A percentile compares a stretch with the other conserved stretches of the same genome.
These are phyloP conservation scores for Fusarium sp. DNA, from an alignment of 2,329 filamentous ascomycete genomes.

Conservation along the genomic window DNA sequence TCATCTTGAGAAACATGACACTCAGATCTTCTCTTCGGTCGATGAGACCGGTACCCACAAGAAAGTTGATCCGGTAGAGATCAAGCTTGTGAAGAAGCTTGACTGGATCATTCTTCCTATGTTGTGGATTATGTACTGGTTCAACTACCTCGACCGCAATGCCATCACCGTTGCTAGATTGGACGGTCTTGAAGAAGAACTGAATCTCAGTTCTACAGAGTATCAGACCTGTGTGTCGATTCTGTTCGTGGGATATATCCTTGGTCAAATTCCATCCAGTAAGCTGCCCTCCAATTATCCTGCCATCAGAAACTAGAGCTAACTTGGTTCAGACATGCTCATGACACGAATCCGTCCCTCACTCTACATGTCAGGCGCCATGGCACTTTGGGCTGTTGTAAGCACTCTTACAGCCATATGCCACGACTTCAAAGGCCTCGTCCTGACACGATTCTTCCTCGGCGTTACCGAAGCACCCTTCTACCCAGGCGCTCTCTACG, in stretches of 20 bases:
- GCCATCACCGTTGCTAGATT: conserved; percentile 68
- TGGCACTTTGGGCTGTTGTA: conserved; percentile 56
- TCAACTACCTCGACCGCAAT: conserved; percentile 61
- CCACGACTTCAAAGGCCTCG: conserved; percentile 57
- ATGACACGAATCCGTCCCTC: conserved; percentile 57
- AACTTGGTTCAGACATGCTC: conserved; percentile 53
- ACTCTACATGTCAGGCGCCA: conserved; percentile 55
- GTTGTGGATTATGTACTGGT: conserved; percentile 55
- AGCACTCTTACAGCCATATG: conserved; percentile 55
- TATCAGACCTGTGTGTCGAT: conserved; percentile 53
- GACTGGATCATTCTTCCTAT: conserved; percentile 44
- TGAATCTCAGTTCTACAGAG: conserved; percentile 56
- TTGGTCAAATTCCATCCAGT: conserved; percentile 52
- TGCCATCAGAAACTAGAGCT: neutral
- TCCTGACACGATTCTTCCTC: conserved; percentile 56
- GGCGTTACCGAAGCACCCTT: conserved; percentile 57
- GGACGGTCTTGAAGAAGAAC: conserved; percentile 64
- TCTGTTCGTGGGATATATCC: conserved; percentile 52
- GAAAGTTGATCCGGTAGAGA: conserved; percentile 36
- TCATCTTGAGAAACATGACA: conserved; percentile 24
- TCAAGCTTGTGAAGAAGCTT: conserved; percentile 36
- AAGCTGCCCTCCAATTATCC: conserved; percentile 46
- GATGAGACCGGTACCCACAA: conserved; percentile 35
- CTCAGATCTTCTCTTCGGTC: conserved; percentile 1
- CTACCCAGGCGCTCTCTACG: conserved; percentile 51